Conservation (phyloP, 2,329 filamentous ascomycete genomes). For the Aurifilum marmelostoma region DNA sequence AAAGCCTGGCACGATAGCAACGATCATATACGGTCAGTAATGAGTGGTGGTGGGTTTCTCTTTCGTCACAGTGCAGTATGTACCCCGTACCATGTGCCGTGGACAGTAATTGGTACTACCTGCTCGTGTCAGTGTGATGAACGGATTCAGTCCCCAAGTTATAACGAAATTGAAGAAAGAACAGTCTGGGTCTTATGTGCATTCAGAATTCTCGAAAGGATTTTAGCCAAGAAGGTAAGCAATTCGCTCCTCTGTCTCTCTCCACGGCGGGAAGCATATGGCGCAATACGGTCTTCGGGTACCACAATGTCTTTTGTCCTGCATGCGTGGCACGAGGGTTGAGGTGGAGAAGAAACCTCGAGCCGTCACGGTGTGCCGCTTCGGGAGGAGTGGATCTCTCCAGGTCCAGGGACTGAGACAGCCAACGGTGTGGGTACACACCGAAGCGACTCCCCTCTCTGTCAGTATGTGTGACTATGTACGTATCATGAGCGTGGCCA, state of each 20-base stretch:
- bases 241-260: background rate
- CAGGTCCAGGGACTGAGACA: slow-evolving; percentile 4
- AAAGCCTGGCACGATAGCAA: background rate
- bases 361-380: background rate
- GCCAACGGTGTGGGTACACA: background rate
- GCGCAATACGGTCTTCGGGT: background rate
- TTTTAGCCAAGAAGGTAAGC: background rate
- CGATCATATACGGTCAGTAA: background rate
- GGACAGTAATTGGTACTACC: background rate
- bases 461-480: background rate
- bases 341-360: background rate
- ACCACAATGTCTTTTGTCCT: background rate
- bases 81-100: background rate
- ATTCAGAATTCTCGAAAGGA: too few relatives aligned
- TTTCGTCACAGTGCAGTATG: background rate
- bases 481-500: background rate
- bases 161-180: background rate
- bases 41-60: too few relatives aligned
- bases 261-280: background rate
- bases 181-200: too few relatives aligned
- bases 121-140: background rate
- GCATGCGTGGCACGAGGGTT: background rate
- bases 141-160: background rate
- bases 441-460: background rate
- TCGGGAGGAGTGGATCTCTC: background rate